Evolutionary conservation across 768 basidiomycete species (phyloP).

Genomic region (Leccinum olivaceopallidum): DNA sequence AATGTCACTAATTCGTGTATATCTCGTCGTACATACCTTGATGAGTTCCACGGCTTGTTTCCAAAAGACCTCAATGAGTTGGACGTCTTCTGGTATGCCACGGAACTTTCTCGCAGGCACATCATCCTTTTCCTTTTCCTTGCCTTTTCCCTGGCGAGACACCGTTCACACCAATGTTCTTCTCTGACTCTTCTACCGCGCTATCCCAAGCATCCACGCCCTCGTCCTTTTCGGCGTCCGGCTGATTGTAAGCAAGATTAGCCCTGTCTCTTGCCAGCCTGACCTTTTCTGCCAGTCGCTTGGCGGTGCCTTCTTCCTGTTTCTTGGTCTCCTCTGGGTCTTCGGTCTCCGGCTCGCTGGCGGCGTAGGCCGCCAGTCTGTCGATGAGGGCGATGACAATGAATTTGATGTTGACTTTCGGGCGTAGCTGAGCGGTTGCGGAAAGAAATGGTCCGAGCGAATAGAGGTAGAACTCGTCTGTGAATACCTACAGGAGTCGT

Average conservation of each 20-base stretch:
- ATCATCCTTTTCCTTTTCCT: too few relatives aligned
- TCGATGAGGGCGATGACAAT: constrained; percentile 99
- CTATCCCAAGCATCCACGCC: constrained; percentile 29
- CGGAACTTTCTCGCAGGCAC: too few relatives aligned
- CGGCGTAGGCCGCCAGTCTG: constrained; percentile 92
- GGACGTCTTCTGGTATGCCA: constrained; percentile 23
- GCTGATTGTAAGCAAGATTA: constrained; percentile 48
- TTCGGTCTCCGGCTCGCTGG: constrained; percentile 95
- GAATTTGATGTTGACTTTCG: constrained; percentile 97
- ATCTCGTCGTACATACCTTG: too few relatives aligned
- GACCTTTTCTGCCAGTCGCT: constrained; percentile 87
- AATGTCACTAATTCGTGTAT: too few relatives aligned
- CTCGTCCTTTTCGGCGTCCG: constrained; percentile 20
- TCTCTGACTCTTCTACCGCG: constrained; percentile 24
- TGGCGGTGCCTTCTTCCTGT: constrained; percentile 92
- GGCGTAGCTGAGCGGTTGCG: constrained; percentile 94
- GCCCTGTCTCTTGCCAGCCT: constrained; percentile 66
- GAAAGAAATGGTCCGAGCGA: constrained; percentile 95
- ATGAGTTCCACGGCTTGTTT: constrained; percentile 49
- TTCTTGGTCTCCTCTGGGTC: constrained; percentile 88
- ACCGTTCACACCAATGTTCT: constrained; percentile 22
- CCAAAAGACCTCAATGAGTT: constrained; percentile 99
- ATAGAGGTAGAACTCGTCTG: constrained; percentile 97
- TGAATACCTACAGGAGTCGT: constrained; percentile 71
- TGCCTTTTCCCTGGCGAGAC: constrained; percentile 35